phyloP scores from a whole-genome alignment of 2,329 filamentous ascomycete species.

The Scytalidium lignicola region DNA sequence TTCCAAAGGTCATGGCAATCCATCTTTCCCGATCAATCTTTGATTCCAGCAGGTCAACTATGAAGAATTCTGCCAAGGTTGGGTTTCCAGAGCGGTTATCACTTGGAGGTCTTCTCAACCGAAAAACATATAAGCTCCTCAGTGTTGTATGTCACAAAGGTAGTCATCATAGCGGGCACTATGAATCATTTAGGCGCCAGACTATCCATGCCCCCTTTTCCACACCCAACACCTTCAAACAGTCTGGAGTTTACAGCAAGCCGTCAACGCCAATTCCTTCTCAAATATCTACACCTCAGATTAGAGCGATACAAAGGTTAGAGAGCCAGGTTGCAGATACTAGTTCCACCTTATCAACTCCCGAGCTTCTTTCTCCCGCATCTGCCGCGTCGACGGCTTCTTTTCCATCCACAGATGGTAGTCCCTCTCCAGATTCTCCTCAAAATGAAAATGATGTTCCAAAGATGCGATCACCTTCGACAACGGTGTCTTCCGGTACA shows the following conservation, averaged over 20 bases:
- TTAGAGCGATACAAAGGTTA: conserved; percentile 30
- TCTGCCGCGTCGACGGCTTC: conserved; percentile 21
- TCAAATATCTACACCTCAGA: conserved; percentile 19
- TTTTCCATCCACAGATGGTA: conserved; percentile 15
- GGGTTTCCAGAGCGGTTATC: conserved; percentile 83
- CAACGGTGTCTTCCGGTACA: conserved; percentile 5
- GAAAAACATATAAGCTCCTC: conserved; percentile 77
- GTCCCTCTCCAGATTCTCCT: conserved; percentile 7
- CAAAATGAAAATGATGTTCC: conserved; percentile 5
- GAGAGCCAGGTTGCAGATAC: conserved; percentile 15
- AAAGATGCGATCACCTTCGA: conserved; percentile 10
- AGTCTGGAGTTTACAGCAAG: conserved; percentile 59
- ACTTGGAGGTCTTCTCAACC: conserved; percentile 72
- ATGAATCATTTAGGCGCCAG: conserved; percentile 91
- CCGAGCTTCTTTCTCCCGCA: conserved; percentile 21
- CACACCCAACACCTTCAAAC: conserved; percentile 74
- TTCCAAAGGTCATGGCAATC: conserved; percentile 85
- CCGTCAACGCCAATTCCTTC: conserved; percentile 19
- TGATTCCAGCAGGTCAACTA: conserved; percentile 68
- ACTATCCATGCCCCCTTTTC: conserved; percentile 73
- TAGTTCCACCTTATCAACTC: conserved; percentile 20
- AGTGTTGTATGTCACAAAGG: conserved; percentile 92
- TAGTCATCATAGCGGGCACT: conserved; percentile 92
- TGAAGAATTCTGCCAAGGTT: conserved; percentile 93
- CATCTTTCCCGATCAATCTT: conserved; percentile 94